Percentiles rank a stretch among this genome's conserved stretches.
phyloP scores from a whole-genome alignment of 768 basidiomycete genomes.

The Lactifluus rugatus region DNA sequence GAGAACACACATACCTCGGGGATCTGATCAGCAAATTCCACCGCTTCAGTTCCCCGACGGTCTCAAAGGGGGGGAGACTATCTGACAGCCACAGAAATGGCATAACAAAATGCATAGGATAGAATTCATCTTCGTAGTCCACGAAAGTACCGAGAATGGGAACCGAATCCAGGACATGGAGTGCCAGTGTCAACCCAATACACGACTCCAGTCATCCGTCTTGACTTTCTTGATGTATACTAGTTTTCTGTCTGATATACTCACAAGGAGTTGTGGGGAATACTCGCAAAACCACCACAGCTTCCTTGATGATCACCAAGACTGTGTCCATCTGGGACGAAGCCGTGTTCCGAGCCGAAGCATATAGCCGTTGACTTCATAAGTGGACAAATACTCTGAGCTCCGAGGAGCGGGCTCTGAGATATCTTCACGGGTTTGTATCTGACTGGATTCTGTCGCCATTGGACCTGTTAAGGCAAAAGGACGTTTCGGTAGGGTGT shows the following conservation, averaged over 20 bases:
- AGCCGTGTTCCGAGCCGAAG: slow-evolving; percentile 15
- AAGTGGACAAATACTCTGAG: neutral
- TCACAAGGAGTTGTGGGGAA: neutral
- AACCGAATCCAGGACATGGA: neutral
- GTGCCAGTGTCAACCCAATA: slow-evolving; percentile 17
- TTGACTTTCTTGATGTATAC: slow-evolving; percentile 27
- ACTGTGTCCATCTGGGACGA: slow-evolving; percentile 18
- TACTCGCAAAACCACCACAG: neutral
- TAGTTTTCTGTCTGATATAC: slow-evolving; percentile 21
- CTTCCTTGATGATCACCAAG: slow-evolving; percentile 9
- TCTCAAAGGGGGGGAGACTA: neutral
- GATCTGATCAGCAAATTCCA: slow-evolving; percentile 16
- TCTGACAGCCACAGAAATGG: slow-evolving; percentile 4
- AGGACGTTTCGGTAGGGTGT: too few species aligned
- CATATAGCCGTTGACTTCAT: slow-evolving; percentile 16
- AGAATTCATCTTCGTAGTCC: neutral
- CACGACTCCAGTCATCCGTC: slow-evolving; percentile 12
- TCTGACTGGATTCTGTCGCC: neutral
- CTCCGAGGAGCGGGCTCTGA: neutral
- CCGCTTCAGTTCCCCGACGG: slow-evolving; percentile 1
- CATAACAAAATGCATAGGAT: slow-evolving; percentile 17
- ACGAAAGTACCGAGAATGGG: slow-evolving; percentile 13
- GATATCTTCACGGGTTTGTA: neutral
- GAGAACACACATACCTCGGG: slow-evolving; percentile 2
- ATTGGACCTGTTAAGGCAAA: too few species aligned